Base-by-base conservation (phyloP, 2,329 filamentous ascomycete genomes). In the Teratosphaeria zuluensis region DNA sequence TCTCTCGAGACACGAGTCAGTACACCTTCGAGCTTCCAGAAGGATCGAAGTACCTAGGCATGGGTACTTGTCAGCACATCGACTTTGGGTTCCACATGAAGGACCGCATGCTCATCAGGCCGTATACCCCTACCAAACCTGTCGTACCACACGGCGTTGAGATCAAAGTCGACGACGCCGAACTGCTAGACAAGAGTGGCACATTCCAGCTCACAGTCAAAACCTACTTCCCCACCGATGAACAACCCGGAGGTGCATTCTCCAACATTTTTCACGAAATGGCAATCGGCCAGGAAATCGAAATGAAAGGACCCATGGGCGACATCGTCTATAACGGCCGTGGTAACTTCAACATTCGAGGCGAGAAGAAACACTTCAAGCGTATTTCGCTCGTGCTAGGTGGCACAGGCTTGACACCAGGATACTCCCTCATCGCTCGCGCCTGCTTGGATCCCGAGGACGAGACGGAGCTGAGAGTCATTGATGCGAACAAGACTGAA, bases 241-340 rank as follows among this genome's bases (percentile, higher is more conserved):
- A 70, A 1, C 77, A 81, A 61, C 79, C 80, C 0, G 80, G 80
- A 14, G 79, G 80, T n/a, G 79, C 80, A 9, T 75, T 83, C 69
- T 77, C 73, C 51, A 81, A 81, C 59, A 77, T 82, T 55, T 74
- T 82, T 2, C 77, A 81, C 66, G 78, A 73, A 63, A 74, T 82
- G 57, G 74, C 74, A 0, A 63, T 77, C 1, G 76, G 77, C 19
- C 76, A 80, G 62, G 74, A 78, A 58, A 70, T 81, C 32, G 80
- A 83, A 62, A 73, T 82, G 33, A 76, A 76, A 14, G 80, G 80
- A 0, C 80, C 80, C 0, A 76, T 75, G 0, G 80, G 80, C 16
- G 76, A 80, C 42, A 80, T 82, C 28, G 66, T 70, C 3, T 82
- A 83, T 66, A 67, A 73, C 2, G 78, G 78, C 2, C 64, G 76